Conservation (phyloP, 179 eudicot species). For the Spergularia azorica region DNA sequence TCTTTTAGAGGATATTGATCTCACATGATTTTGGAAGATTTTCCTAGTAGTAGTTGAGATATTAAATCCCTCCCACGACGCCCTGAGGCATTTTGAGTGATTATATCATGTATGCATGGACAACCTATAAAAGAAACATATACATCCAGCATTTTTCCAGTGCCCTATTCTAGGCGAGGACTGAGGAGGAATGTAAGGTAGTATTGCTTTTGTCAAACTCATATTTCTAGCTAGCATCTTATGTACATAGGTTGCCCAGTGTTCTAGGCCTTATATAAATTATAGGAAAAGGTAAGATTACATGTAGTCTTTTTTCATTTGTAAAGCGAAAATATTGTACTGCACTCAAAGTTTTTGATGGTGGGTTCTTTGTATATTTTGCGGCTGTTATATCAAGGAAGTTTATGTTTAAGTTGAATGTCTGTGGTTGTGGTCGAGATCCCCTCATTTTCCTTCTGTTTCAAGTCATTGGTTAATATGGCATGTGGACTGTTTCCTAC, state of each 20-base stretch:
- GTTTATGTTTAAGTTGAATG: not conserved
- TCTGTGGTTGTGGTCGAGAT: not conserved
- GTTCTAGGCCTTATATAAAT: not conserved
- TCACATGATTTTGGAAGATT: not conserved
- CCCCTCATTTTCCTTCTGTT: not conserved
- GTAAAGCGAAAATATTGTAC: not conserved
- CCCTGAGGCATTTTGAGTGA: too few species aligned
- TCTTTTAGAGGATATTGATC: not conserved
- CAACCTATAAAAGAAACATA: too few species aligned
- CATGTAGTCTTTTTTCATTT: not conserved
- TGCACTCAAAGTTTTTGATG: not conserved
- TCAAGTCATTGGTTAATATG: not conserved
- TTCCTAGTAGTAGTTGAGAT: not conserved
- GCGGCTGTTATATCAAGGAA: not conserved
- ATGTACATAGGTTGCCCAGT: not conserved
- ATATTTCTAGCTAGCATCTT: not conserved
- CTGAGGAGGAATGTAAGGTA: not conserved
- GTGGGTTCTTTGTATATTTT: not conserved
- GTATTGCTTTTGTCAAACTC: not conserved
- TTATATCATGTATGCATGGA: too few species aligned
- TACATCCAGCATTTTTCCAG: not conserved
- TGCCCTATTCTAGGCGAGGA: not conserved
- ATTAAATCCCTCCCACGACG: too few species aligned
- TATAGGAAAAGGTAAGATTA: not conserved
- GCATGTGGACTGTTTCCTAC: not conserved